Base-by-base conservation (phyloP, 345 rosid genomes). In the Odontarrhena argentea region DNA sequence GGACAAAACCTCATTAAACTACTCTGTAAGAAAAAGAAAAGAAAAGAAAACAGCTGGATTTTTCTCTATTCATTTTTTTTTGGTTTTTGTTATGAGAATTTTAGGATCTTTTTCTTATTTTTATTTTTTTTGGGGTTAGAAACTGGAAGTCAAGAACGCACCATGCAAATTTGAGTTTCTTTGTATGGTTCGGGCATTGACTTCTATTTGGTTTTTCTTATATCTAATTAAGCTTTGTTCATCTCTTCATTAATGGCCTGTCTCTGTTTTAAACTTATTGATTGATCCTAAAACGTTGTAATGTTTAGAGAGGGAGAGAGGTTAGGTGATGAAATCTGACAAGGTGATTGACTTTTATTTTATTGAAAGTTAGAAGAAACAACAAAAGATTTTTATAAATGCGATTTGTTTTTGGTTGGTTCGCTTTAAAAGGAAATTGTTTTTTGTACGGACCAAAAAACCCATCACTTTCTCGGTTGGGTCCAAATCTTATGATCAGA, bases 151-250 rank as follows among this genome's bases (percentile, higher is more conserved):
- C 97, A 90, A 90, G 97, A 90, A 87, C 97, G 97, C 92, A 90
- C 97, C 97, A 87, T 86, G 80, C 84, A 40, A 56, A 7, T 63
- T 48, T 36, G 80, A 57, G 49, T 61, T 72, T 58, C 45, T 51
- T 24, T 79, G 87, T 85, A 78, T 86, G 95, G 97, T 90, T 90
- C 97, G 97, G 95, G 97, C 78, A 90, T 90, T 90, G 97, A 90
- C 97, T 90, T 86, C 90, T 77, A 76, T 78, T 80, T 74, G 58
- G 58, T 74, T 25, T 55, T 51, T 36, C 48, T 12, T 37, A 14
- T 38, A 0, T 38, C 5, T 26, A 51, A 15, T 12, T 28, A 18
- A 52, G 28, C 61, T 26, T 59, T 68, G 3, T 51, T 52, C 14
- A 26, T 67, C 40, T 45, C 52, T 60, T 30, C 48, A 22, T 43